Base-by-base conservation (phyloP, 805 yeast genomes). In the Candida michaelii region DNA sequence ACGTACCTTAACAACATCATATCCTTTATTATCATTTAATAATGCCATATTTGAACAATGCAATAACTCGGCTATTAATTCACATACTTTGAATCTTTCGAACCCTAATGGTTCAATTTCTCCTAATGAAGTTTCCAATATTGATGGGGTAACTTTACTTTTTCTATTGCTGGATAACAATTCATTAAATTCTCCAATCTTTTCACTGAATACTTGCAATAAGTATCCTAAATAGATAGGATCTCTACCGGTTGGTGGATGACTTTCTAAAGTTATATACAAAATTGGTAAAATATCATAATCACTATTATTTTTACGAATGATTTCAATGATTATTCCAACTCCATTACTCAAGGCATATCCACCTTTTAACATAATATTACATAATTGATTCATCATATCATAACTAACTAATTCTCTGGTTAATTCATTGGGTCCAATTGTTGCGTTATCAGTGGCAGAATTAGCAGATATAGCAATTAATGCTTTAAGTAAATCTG, bases 1-100 rank as follows among this genome's bases (percentile, higher is more conserved):
- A 19, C 76, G 49, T 37, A 61, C 63, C 33, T 53, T 49, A 15
- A 71, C 76, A 15, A 69, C 65, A 19, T 65, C 73, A 45, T 49
- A 66, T 8, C 75, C 76, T 53, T 68, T 68, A 43, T 67, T 67
- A 48, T 69, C 74, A 48, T 71, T 71, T 25, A 70, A 55, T 37
- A 71, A 55, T 12, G 73, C 73, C 76, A 71, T 71, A 51, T 70
- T 71, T 11, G 74, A 69, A 43, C 76, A 71, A 54, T 71, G 76
- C 37, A 71, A 60, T 29, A 71, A 61, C 49, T 71, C 76, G 2
- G 76, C 76, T 24, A 71, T 64, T 46, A 71, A 61, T 53, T 71
- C 76, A 50, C 74, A 69, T 24, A 71, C 69, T 53, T 70, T 71
- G 52, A 70, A 71, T 41, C 75, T 53, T 49, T 71, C 76, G 48